Conservation (phyloP, 1,284 basidiomycete genomes). For the Phlebopus sp. region DNA sequence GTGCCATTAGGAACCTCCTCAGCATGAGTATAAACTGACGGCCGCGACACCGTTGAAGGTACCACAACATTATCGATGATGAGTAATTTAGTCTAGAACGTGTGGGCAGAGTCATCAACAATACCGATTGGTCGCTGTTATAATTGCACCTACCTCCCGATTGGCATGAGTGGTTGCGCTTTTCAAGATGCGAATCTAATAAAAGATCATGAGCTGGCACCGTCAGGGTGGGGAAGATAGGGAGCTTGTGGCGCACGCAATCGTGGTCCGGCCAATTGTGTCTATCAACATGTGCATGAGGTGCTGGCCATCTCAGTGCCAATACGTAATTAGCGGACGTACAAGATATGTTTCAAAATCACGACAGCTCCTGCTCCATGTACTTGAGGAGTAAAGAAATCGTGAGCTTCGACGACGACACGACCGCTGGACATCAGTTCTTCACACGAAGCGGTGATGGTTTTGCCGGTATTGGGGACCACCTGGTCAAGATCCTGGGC, state of each 20-base stretch:
- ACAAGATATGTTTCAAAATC: slow-evolving; percentile 18
- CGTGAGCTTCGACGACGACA: slow-evolving; percentile 6
- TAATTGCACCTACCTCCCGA: slow-evolving; percentile 2
- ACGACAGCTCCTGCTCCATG: slow-evolving; percentile 7
- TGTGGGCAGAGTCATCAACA: background rate
- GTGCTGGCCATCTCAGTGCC: background rate
- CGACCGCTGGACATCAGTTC: slow-evolving; percentile 1
- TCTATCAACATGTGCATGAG: background rate
- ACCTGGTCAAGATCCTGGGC: slow-evolving; percentile 16
- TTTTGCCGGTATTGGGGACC: slow-evolving; percentile 6
- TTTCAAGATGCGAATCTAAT: slow-evolving; percentile 10
- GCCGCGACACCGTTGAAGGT: slow-evolving; percentile 3
- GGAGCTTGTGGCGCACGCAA: slow-evolving; percentile 7
- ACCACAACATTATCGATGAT: slow-evolving; percentile 11
- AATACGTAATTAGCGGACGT: background rate
- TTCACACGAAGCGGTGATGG: slow-evolving; percentile 3
- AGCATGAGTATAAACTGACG: background rate
- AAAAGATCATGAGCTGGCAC: background rate
- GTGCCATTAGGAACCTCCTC: no score
- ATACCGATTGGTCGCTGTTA: background rate
- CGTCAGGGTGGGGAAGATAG: background rate
- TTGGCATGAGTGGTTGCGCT: slow-evolving; percentile 7
- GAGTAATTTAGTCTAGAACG: slow-evolving; percentile 8
- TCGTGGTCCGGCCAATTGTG: slow-evolving; percentile 15
- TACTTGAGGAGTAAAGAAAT: slow-evolving; percentile 16